A percentile compares a stretch with the other conserved stretches of the same genome.
Conservation (phyloP, 2,329 filamentous ascomycete genomes). For the Bipolaris zeicola region DNA sequence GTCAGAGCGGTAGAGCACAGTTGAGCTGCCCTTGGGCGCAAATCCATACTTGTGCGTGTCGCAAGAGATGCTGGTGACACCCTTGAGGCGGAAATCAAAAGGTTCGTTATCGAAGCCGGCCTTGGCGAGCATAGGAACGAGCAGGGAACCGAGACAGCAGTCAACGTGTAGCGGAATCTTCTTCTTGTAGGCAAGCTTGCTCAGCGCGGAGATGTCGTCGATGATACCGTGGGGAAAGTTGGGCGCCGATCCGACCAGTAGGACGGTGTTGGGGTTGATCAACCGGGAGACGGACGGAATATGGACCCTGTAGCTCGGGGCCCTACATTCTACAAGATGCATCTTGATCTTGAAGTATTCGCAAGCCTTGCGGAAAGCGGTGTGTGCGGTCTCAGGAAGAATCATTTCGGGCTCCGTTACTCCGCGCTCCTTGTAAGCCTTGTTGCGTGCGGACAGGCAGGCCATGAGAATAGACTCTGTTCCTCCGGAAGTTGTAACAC, state of each 20-base stretch:
- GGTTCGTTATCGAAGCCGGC: conserved; percentile 88
- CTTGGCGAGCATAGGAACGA: conserved; percentile 87
- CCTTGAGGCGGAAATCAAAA: conserved; percentile 93
- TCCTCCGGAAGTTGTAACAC: conserved; percentile 88
- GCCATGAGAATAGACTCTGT: conserved; percentile 98
- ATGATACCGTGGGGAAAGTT: conserved; percentile 99
- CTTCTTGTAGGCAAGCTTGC: conserved; percentile 77
- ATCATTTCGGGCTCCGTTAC: conserved; percentile 98
- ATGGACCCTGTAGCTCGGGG: conserved; percentile 83
- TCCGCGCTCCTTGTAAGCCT: conserved; percentile 81
- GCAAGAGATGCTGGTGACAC: conserved; percentile 93
- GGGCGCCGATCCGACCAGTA: conserved; percentile 91
- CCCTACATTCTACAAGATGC: conserved; percentile 85
- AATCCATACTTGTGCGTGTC: conserved; percentile 99
- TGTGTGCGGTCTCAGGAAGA: conserved; percentile 90
- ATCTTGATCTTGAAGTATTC: conserved; percentile 97
- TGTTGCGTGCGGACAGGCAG: conserved; percentile 86
- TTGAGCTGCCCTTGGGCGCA: conserved; percentile 95
- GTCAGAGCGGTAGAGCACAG: conserved; percentile 83
- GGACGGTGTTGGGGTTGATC: conserved; percentile 90
- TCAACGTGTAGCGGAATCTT: conserved; percentile 92
- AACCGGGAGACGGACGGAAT: conserved; percentile 77
- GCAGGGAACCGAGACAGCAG: conserved; percentile 95
- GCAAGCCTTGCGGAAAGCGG: conserved; percentile 93
- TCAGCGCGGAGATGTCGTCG: conserved; percentile 87